Percentiles rank a stretch among this genome's conserved stretches.
Conservation (phyloP, 2,329 filamentous ascomycete genomes). For the Xylaria sp. region DNA sequence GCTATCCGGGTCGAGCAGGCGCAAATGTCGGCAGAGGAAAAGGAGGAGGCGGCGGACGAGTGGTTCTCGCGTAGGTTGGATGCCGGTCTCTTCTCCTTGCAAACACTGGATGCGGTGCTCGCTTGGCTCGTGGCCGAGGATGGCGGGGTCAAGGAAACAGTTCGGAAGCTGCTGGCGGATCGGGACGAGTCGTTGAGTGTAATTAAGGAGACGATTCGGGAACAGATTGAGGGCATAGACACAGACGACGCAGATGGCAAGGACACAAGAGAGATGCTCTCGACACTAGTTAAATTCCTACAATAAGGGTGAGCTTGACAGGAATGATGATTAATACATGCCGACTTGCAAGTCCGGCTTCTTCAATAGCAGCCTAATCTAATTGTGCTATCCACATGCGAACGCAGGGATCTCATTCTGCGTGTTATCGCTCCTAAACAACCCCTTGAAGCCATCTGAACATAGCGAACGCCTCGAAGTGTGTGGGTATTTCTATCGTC, state of each 20-base stretch:
- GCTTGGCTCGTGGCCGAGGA: constrained; percentile 96
- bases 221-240: constrained; percentile 62
- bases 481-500: constrained; percentile 8
- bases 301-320: constrained; percentile 42
- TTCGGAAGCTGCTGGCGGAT: constrained; percentile 72
- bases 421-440: constrained; percentile 8
- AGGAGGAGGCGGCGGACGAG: constrained; percentile 71
- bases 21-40: constrained; percentile 65
- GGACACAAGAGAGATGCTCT: constrained; percentile 66
- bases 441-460: neutral
- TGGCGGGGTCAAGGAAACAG: constrained; percentile 72
- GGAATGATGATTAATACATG: constrained; percentile 40
- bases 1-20: constrained; percentile 68
- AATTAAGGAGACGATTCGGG: constrained; percentile 74
- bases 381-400: constrained; percentile 15
- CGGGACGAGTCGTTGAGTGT: constrained; percentile 72
- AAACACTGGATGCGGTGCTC: constrained; percentile 84
- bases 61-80: constrained; percentile 82
- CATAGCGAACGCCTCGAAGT: neutral
- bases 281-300: constrained; percentile 63
- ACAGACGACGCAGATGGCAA: constrained; percentile 65
- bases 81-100: constrained; percentile 83
- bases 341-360: constrained; percentile 31
- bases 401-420: constrained; percentile 1
- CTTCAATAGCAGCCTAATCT: constrained; percentile 25